Conservation (phyloP, 768 basidiomycete genomes). For the Mycena crocata region DNA sequence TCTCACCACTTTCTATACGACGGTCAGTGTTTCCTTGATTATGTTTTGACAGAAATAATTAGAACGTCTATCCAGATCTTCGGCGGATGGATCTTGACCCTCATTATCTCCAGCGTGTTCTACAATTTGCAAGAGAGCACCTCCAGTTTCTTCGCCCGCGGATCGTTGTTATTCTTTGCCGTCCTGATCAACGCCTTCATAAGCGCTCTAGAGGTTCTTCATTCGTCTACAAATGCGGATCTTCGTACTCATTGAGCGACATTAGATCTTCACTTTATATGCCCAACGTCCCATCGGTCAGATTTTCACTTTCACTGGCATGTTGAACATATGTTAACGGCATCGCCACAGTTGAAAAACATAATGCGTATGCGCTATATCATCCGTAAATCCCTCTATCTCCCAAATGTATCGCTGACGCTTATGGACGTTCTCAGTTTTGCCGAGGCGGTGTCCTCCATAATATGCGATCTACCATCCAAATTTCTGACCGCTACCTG, state of each 20-base stretch:
- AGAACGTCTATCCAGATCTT: constrained; percentile 12
- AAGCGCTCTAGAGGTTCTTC: constrained; percentile 48
- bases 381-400: constrained; percentile 41
- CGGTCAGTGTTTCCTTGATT: constrained; percentile 7
- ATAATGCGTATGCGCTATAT: constrained; percentile 55
- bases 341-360: no score
- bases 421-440: constrained; percentile 21
- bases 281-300: constrained; percentile 50
- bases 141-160: constrained; percentile 54
- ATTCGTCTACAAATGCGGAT: no score
- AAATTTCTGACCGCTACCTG: constrained; percentile 38
- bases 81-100: constrained; percentile 36
- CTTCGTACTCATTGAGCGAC: no score
- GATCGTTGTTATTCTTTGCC: constrained; percentile 55
- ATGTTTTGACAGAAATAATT: background rate
- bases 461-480: constrained; percentile 52
- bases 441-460: constrained; percentile 52
- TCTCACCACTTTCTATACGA: constrained; percentile 36
- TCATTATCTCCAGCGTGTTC: constrained; percentile 51
- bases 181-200: constrained; percentile 53
- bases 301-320: no score
- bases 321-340: no score
- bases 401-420: background rate
- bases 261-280: constrained; percentile 44
- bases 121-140: constrained; percentile 51